Conservation (phyloP, 2,329 filamentous ascomycete genomes). For the Diplodia sapinea region DNA sequence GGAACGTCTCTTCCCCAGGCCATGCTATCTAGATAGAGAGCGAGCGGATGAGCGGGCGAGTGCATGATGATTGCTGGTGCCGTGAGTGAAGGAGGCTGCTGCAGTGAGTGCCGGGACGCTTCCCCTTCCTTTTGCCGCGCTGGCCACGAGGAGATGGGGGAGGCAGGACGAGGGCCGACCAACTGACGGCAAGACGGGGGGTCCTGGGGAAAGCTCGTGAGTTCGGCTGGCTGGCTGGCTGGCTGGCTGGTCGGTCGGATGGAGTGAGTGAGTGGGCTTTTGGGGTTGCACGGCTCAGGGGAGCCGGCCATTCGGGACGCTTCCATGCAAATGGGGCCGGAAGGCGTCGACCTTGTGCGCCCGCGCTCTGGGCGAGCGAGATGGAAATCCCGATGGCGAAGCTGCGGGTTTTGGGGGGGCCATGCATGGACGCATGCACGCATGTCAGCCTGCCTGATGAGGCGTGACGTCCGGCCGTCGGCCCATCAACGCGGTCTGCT, state of each 20-base stretch:
- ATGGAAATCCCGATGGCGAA: constrained; percentile 6
- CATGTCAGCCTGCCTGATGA: constrained; percentile 5
- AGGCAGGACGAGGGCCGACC: neutral
- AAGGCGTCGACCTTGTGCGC: neutral
- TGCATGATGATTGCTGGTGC: neutral
- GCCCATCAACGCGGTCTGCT: neutral
- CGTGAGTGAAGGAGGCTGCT: neutral
- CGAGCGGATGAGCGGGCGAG: neutral
- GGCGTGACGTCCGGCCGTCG: neutral
- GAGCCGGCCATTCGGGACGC: constrained; percentile 20
- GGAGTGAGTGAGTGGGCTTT: too few species aligned
- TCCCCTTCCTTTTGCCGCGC: neutral
- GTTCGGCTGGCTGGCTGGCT: neutral
- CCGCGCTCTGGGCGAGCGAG: neutral
- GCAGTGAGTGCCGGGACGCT: neutral
- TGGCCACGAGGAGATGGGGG: neutral
- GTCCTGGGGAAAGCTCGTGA: neutral
- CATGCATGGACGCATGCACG: neutral
- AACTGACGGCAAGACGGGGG: neutral
- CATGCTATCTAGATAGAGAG: neutral
- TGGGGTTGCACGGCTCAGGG: constrained; percentile 11
- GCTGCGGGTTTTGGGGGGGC: neutral
- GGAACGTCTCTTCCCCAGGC: neutral
- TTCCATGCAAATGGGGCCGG: constrained; percentile 18
- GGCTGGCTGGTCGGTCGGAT: too few species aligned